These are phyloP conservation scores for Cubamyces lactineus DNA, from an alignment of 768 basidiomycete species.

Conservation along the genomic window DNA sequence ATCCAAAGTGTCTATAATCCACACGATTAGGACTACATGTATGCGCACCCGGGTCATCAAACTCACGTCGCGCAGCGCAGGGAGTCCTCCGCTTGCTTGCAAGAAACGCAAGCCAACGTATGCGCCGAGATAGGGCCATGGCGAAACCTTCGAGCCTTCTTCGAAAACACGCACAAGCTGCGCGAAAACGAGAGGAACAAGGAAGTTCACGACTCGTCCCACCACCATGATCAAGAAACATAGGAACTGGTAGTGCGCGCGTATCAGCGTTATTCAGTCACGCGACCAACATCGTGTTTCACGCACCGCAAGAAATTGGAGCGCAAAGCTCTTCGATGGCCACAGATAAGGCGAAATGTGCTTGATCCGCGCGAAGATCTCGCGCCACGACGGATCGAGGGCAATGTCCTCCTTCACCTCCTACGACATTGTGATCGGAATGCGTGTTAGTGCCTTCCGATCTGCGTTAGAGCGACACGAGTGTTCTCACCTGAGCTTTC, in stretches of 20 bases:
- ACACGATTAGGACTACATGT: neutral
- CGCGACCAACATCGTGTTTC: constrained; percentile 11
- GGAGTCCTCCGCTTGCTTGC: constrained; percentile 75
- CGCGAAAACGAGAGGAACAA: constrained; percentile 73
- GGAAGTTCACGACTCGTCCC: constrained; percentile 76
- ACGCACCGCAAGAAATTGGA: constrained; percentile 73
- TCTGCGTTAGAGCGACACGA: constrained; percentile 6
- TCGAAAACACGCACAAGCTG: constrained; percentile 62
- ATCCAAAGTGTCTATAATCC: constrained; percentile 69
- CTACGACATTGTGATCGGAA: constrained; percentile 18
- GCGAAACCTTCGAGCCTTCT: constrained; percentile 41
- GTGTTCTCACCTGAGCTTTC: constrained; percentile 30
- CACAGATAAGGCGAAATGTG: constrained; percentile 81
- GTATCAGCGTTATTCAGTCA: constrained; percentile 1
- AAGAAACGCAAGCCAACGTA: constrained; percentile 76
- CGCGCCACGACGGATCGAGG: constrained; percentile 71
- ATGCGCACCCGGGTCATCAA: neutral
- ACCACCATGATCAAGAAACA: constrained; percentile 73
- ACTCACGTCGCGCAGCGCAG: constrained; percentile 56
- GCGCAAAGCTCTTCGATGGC: constrained; percentile 66
- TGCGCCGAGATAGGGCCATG: constrained; percentile 69
- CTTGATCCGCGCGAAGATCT: constrained; percentile 65
- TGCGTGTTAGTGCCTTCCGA: constrained; percentile 21
- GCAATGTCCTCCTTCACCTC: constrained; percentile 52
- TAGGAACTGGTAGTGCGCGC: constrained; percentile 45